Conservation (phyloP, 495 filamentous ascomycete species). For the Pseudomonodictys pantanalensis region DNA sequence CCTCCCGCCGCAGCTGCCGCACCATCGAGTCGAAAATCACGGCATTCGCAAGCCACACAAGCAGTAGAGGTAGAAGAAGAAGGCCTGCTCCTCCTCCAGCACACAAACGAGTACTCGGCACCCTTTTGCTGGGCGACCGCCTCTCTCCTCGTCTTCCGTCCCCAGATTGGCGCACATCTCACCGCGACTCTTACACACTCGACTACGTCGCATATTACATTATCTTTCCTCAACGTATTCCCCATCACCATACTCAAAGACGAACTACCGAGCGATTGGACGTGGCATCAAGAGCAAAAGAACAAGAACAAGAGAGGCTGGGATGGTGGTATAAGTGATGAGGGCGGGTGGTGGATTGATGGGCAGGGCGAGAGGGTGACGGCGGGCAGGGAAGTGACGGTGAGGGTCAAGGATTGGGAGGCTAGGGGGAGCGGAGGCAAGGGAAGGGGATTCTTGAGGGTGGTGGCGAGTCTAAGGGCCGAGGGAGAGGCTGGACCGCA, state of each 20-base stretch:
- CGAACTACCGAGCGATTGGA: slow-evolving; percentile 65
- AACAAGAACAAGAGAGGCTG: slow-evolving; percentile 29
- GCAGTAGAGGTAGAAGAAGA: slow-evolving; percentile 29
- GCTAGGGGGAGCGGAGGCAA: slow-evolving; percentile 48
- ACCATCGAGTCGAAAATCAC: slow-evolving; percentile 23
- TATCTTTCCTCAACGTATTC: slow-evolving; percentile 73
- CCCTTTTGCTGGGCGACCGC: slow-evolving; percentile 70
- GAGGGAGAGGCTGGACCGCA: slow-evolving; percentile 26
- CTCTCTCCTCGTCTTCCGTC: slow-evolving; percentile 68
- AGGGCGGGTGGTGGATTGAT: slow-evolving; percentile 62
- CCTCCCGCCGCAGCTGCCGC: slow-evolving; percentile 3
- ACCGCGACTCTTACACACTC: slow-evolving; percentile 65
- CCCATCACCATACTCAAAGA: slow-evolving; percentile 66
- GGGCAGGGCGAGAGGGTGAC: slow-evolving; percentile 51
- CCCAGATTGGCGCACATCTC: slow-evolving; percentile 55
- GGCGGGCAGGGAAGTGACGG: slow-evolving; percentile 58
- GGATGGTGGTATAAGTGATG: slow-evolving; percentile 16
- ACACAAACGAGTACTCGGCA: slow-evolving; percentile 65
- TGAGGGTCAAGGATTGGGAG: slow-evolving; percentile 64
- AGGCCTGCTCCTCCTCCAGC: slow-evolving; percentile 50
- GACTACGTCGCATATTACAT: slow-evolving; percentile 67
- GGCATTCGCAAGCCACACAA: slow-evolving; percentile 30
- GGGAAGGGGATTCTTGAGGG: slow-evolving; percentile 61
- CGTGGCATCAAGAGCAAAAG: slow-evolving; percentile 45
- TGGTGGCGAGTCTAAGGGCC: slow-evolving; percentile 63